These are phyloP conservation scores for Plasmodium fragile DNA, from an alignment of 169 alveolate species.

Conservation along the genomic window DNA sequence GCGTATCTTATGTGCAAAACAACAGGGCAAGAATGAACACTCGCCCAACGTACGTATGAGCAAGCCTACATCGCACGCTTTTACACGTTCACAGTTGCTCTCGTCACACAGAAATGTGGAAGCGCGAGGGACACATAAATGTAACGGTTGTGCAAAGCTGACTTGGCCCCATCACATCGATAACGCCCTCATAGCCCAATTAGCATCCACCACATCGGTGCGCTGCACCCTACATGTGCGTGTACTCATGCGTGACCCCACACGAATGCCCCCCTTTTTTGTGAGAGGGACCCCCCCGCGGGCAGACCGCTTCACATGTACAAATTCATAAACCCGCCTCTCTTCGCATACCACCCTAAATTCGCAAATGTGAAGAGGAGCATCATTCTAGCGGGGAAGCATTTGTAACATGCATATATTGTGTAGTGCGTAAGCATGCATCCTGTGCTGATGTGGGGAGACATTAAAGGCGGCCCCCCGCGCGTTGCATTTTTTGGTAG, in stretches of 20 bases:
- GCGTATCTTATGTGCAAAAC: not conserved
- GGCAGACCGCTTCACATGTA: not conserved
- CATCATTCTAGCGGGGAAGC: not conserved
- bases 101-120: not conserved
- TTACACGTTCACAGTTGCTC: not conserved
- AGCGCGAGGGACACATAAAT: not conserved
- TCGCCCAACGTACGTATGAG: not conserved
- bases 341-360: not conserved
- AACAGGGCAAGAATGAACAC: not conserved
- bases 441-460: not conserved
- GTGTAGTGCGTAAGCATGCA: not conserved
- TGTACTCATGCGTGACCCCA: not conserved
- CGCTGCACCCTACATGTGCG: not conserved
- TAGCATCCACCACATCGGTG: not conserved
- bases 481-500: not conserved
- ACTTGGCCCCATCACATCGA: not conserved
- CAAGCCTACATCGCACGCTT: not conserved
- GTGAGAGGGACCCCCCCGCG: not conserved
- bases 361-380: not conserved
- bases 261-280: not conserved
- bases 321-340: not conserved
- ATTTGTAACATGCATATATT: not conserved
- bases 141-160: not conserved
- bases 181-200: not conserved
- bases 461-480: not conserved